Base-by-base conservation (phyloP, 2,329 filamentous ascomycete species). In the Aspergillus sp. region DNA sequence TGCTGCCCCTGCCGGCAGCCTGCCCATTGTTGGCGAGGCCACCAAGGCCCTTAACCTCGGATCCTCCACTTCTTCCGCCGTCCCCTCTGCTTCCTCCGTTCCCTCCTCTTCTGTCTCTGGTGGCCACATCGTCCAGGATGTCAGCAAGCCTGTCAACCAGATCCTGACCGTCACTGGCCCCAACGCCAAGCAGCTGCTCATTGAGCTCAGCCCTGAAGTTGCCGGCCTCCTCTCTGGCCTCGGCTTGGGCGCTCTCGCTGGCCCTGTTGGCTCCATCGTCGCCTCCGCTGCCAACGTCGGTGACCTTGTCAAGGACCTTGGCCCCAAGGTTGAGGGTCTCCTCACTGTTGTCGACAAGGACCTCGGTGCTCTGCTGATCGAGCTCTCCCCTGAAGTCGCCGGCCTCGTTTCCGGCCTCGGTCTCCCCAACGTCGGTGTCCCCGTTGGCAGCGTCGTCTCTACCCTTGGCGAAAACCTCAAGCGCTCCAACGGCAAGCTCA, bases 171-270 rank as follows among this genome's bases (percentile, higher is more conserved):
- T 66, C 51, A 59, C 58, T 44, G 63, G 63, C 41, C 47, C 57
- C 45, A 53, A 63, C 44, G 50, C 56, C 41, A 52, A 61, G 52
- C 49, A 53, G 23, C 63, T 67, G 23, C 61, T 67, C 35, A 44
- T 67, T 50, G 50, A 67, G 56, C 59, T 67, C 33, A 59, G 54
- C 53, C 63, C 63, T 45, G 53, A 56, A 41, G 57, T 64, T 38
- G 53, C 60, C 39, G 47, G 49, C 20, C 60, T 66, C 46, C 46
- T 66, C 47, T 42, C 52, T 47, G 55, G 56, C 42, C 61, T 66
- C 33, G 58, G 59, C 50, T 61, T 66, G 45, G 46, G 49, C 44
- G 33, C 10, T 12, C 53, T 65, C 41, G 56, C 57, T 49, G 54
- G 46, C 39, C 52, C 63, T 45, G 49, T 58, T 22, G 64, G 63